Percentiles rank a stretch among this genome's conserved stretches.
Evolutionary conservation across 805 yeast genomes (phyloP).

Genomic region (Yamadazyma phyllophila): DNA sequence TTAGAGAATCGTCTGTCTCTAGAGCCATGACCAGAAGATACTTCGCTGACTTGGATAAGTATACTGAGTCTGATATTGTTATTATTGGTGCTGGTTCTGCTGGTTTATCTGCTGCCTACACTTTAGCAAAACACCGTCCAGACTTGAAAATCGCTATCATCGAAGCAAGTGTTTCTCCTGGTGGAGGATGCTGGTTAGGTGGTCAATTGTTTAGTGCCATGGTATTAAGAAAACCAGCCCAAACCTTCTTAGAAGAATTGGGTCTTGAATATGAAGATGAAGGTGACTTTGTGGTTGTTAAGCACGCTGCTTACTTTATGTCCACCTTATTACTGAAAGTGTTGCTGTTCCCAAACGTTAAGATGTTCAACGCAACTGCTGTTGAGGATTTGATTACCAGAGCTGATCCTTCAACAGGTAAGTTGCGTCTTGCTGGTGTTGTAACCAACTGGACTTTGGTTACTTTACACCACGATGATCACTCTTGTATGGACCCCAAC

Average conservation of each 20-base stretch:
- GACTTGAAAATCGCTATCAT: conserved; percentile 71
- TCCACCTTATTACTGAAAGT: conserved; percentile 70
- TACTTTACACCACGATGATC: conserved; percentile 70
- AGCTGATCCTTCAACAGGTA: conserved; percentile 48
- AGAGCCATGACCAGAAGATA: conserved; percentile 78
- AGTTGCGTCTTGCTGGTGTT: conserved; percentile 70
- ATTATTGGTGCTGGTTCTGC: conserved; percentile 79
- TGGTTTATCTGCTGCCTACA: conserved; percentile 74
- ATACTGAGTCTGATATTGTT: conserved; percentile 71
- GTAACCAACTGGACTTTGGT: conserved; percentile 84
- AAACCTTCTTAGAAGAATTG: conserved; percentile 60
- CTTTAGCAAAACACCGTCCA: conserved; percentile 69
- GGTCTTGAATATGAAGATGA: conserved; percentile 72
- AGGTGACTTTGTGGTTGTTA: conserved; percentile 76
- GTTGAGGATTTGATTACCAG: conserved; percentile 80
- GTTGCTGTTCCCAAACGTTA: conserved; percentile 68
- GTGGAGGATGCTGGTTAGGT: conserved; percentile 80
- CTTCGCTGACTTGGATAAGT: conserved; percentile 69
- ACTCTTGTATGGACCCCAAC: conserved; percentile 81
- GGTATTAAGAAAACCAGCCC: conserved; percentile 81
- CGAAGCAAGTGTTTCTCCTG: conserved; percentile 74
- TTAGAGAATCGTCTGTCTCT: conserved; percentile 74
- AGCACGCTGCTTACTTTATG: conserved; percentile 76
- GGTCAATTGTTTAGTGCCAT: conserved; percentile 76
- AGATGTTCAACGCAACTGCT: conserved; percentile 75